Conservation (phyloP, 1,284 basidiomycete species). For the Sanghuangporus weigelae region DNA sequence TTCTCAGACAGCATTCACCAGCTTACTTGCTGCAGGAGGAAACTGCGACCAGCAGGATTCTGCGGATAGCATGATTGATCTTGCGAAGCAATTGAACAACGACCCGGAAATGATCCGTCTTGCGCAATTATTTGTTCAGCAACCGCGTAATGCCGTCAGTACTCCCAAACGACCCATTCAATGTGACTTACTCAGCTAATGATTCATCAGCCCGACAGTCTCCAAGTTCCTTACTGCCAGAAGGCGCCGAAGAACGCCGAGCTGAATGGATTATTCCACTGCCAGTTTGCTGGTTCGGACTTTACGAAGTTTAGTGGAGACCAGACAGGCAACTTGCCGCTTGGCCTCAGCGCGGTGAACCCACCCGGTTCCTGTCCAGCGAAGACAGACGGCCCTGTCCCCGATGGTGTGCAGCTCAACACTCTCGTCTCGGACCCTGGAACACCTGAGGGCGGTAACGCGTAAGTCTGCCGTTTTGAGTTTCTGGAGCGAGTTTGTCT, state of each 20-base stretch:
- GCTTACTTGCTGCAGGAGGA: constrained; percentile 24
- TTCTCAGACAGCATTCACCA: constrained; percentile 23
- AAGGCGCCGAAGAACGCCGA: constrained; percentile 34
- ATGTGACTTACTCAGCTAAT: background rate
- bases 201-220: constrained; percentile 29
- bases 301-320: constrained; percentile 30
- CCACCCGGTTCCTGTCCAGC: constrained; percentile 39
- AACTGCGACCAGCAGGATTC: constrained; percentile 30
- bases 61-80: constrained; percentile 28
- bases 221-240: constrained; percentile 37
- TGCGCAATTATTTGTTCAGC: constrained; percentile 44
- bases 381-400: constrained; percentile 32
- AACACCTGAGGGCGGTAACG: constrained; percentile 20
- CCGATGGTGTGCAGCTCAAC: constrained; percentile 23
- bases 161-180: background rate
- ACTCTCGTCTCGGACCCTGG: constrained; percentile 24
- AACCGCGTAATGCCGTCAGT: constrained; percentile 45
- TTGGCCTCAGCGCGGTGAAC: constrained; percentile 30
- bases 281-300: constrained; percentile 34
- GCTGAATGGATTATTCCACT: constrained; percentile 39
- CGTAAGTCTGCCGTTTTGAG: background rate
- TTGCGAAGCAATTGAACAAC: constrained; percentile 28
- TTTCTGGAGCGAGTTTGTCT: background rate
- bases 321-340: constrained; percentile 33
- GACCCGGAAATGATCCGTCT: constrained; percentile 28